Evolutionary conservation across 2,329 filamentous ascomycete species (phyloP), one percentile per base, ranked within the genome.

Genomic region (Bipolaris victoriae): DNA sequence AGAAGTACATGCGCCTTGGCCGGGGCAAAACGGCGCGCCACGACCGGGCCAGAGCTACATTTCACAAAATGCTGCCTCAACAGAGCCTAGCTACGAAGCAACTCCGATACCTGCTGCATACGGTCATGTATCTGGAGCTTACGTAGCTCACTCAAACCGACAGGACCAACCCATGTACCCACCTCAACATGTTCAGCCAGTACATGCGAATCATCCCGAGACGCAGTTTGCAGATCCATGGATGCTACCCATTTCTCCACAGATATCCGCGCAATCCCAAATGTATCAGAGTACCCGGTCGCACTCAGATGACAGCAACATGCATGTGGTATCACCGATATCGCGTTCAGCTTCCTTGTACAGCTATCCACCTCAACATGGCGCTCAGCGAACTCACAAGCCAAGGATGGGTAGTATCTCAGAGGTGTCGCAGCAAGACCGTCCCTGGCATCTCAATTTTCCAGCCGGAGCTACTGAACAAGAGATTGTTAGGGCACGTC

Each of bases 71-170:
- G 50, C 65, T 22, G 63, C 67, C 26, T 24, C 54, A 24, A 26
- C 48, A 18, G 74, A 76, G 37, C 73, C 73, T 5, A 69, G 60
- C 31, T 76, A 76, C 44, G 72, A 76, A 16, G 73, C 72, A 3
- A 72, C 73, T 47, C 69, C 69, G 15, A 75, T 76, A 47, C 74
- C 74, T 31, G 71, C 69, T 18, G 73, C 74, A 10, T 76, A 76
- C 43, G 70, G 49, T 29, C 72, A 68, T 47, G 74, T 74, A 6
- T 67, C 64, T 41, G 70, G 72, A 20, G 68, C 70, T 4, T 75
- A 70, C 33, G 57, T 68, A 15, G 71, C 72, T 35, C 68, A 71
- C 22, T 49, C 55, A 13, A 62, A 65, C 11, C 57, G 58, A 31
- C 55, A 58, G 31, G 60, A 58, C 22, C 62, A 63, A 29, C 59